phyloP scores from a whole-genome alignment of 2,329 filamentous ascomycete genomes.

The Exophiala spinifera region DNA sequence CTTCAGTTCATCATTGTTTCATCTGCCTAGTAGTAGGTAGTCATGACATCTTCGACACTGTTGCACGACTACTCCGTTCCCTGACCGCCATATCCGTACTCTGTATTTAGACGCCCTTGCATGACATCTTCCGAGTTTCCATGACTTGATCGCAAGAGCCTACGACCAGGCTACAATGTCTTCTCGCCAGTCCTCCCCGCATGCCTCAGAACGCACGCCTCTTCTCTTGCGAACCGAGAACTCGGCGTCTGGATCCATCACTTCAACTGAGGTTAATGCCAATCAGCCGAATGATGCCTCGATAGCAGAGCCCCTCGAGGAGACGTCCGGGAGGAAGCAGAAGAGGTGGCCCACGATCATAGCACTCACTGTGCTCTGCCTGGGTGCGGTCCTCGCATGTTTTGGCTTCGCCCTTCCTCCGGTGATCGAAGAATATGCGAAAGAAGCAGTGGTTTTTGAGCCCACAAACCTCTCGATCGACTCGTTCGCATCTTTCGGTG shows the following conservation, averaged over 20 bases:
- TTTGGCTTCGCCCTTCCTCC: conserved; percentile 79
- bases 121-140: background rate
- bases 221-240: conserved; percentile 38
- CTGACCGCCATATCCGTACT: no score
- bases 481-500: conserved; percentile 73
- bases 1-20: background rate
- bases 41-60: background rate
- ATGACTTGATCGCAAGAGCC: background rate
- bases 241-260: conserved; percentile 29
- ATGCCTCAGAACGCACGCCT: conserved; percentile 44
- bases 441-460: conserved; percentile 76
- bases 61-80: background rate
- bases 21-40: background rate
- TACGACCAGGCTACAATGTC: conserved; percentile 21
- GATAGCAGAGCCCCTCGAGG: conserved; percentile 27
- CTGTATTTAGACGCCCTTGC: background rate
- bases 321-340: conserved; percentile 28
- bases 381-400: conserved; percentile 64
- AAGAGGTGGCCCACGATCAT: conserved; percentile 75
- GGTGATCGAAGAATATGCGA: conserved; percentile 78
- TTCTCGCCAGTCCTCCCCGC: conserved; percentile 31
- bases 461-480: conserved; percentile 82
- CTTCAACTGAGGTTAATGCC: conserved; percentile 26
- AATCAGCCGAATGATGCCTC: conserved; percentile 26
- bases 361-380: conserved; percentile 64